Base-by-base conservation (phyloP, 495 filamentous ascomycete genomes). In the Beverwykella pulmonaria region DNA sequence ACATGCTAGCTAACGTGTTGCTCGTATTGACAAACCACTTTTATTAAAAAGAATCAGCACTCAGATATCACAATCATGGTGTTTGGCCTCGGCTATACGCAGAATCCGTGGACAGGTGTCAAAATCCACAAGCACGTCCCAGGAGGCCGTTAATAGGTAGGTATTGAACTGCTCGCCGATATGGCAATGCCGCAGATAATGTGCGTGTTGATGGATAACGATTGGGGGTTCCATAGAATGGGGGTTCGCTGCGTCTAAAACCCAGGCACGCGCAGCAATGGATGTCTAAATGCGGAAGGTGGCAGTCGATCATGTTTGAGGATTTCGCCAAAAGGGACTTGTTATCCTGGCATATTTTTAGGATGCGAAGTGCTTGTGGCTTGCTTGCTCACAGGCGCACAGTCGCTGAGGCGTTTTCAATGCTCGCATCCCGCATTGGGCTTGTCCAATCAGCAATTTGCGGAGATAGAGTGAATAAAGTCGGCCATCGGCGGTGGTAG, bases 241-340 rank as follows among this genome's bases (percentile, higher is more conserved):
- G 61, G 61, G 61, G 61, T 62, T 52, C 8, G 4, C 17, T 27
- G 34, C 14, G 29, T 29, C 22, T 23, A 19, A 20, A 27, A 23
- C 14, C 56, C 23, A 47, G 15, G 47, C 25, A 54, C 5, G 52
- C n/a, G 52, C n/a, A 49, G 50, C 29, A 48, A 56, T 34, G 50
- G 50, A 59, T 66, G 29, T 23, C 64, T 52, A n/a, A 10, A 54
- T 61, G 7, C 14, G 64, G 64, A 61, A 67, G 64, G 64, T 67
- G 64, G 22, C 64, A 67, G 64, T 50, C 56, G 57, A 67, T 61
- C 58, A 41, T 52, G 44, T 48, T 49, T 49, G 53, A 36, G 25
- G 4, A 29, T 29, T 59, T 26, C 39, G 26, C 30, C 48, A 25
- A 46, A 30, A 67, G 63, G 20, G 56, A 61, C 57, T 60, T 52